phyloP scores from a whole-genome alignment of 129 eudicot genomes.

The Ambrosia artemisiifolia region DNA sequence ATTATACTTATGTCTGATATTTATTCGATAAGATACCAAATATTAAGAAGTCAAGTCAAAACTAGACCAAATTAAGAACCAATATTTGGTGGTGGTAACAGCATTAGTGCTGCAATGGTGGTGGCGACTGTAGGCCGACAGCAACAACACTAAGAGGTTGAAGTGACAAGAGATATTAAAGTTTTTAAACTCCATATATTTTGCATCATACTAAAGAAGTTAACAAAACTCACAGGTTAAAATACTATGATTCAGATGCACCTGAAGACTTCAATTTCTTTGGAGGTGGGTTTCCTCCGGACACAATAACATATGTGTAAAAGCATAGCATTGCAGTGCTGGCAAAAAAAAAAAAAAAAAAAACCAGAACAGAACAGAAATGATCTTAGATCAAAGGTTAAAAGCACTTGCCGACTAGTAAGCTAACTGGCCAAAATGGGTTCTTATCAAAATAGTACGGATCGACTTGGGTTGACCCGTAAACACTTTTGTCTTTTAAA shows the following conservation, averaged over 20 bases:
- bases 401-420: neutral
- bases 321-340: slow-evolving; percentile 83
- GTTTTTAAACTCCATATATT: no score
- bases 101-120: neutral
- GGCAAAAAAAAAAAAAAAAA: no score
- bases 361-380: neutral
- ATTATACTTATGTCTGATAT: no score
- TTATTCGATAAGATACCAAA: no score
- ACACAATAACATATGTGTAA: slow-evolving; percentile 69
- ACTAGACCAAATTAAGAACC: no score
- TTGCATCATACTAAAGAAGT: neutral
- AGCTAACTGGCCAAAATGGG: neutral
- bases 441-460: neutral
- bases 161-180: no score
- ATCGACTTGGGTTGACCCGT: neutral
- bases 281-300: slow-evolving; percentile 97
- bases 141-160: neutral
- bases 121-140: neutral
- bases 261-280: slow-evolving; percentile 60
- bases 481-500: neutral
- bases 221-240: no score
- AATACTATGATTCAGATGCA: slow-evolving; percentile 32
- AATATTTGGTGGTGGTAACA: neutral
- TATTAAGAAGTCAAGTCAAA: no score
- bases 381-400: neutral